Base-by-base conservation (phyloP, 1,139 yeast genomes). In the Waltiozyma sp. region DNA sequence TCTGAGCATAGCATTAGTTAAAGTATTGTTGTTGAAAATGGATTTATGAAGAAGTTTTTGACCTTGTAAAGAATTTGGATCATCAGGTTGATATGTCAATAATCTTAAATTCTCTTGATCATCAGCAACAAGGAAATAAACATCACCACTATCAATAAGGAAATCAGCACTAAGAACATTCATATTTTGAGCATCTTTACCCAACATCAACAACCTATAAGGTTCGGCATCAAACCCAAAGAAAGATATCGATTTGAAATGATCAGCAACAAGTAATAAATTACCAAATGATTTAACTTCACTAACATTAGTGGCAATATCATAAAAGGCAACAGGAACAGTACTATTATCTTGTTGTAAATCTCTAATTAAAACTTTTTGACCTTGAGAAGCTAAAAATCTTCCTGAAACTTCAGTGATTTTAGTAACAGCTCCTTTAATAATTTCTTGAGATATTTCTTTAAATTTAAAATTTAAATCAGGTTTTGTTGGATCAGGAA, bases 221-320 rank as follows among this genome's bases (percentile, higher is more conserved):
- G 98, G 99, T 55, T 91, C 96, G 3, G 94, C 91, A 58, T 89
- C 95, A 62, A 88, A 89, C 1, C 96, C 97, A 23, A 80, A 81
- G 45, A 93, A 69, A 71, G 91, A 80, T 8, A 87, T 69, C 51
- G 95, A 83, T 51, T 85, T 83, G 61, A 80, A 69, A 0, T 87
- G 70, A 62, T 91, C 99, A 18, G 95, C 95, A 24, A 88, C 62
- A 2, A 87, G 54, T 24, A 89, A 60, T 56, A 89, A 65, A 59
- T 89, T 87, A 36, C 94, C 91, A 59, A 86, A 78, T 50, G 88
- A 73, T 61, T 89, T 89, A 23, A 87, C 74, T 50, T 85, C 95
- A 14, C 84, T 71, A 2, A 87, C 79, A 59, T 77, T 87, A 1
- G 88, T 77, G 2, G 91, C 78, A 23, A 89, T 76, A 59, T 91